Evolutionary conservation across 495 filamentous ascomycete species (phyloP).

Genomic region (Trichoderma asperelloides): DNA sequence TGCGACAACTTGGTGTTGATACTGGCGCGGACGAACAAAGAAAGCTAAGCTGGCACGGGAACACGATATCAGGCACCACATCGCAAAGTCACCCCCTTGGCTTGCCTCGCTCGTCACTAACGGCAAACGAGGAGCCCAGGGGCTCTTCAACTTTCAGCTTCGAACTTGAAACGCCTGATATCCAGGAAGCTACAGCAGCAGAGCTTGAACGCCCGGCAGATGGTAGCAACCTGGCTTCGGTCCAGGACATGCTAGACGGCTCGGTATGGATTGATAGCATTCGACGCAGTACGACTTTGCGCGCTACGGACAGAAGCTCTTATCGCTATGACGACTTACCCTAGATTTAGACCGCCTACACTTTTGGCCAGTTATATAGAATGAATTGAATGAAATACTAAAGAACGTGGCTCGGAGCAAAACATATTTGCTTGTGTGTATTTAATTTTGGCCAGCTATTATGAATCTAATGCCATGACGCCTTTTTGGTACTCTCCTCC

Average conservation of each 20-base stretch:
- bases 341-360: not conserved
- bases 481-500: no score
- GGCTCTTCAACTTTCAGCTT: constrained; percentile 33
- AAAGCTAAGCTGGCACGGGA: not conserved
- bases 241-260: constrained; percentile 67
- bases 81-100: constrained; percentile 31
- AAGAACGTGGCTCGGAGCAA: not conserved
- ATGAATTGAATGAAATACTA: not conserved
- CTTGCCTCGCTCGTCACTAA: constrained; percentile 22
- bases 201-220: constrained; percentile 19
- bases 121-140: not conserved
- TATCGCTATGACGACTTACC: constrained; percentile 9
- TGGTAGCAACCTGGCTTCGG: constrained; percentile 12
- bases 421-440: no score
- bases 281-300: constrained; percentile 74
- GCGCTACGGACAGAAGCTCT: constrained; percentile 33
- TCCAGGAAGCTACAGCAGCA: constrained; percentile 35
- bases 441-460: no score
- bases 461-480: no score
- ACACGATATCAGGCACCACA: not conserved
- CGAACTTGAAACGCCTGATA: constrained; percentile 27
- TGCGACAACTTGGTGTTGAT: constrained; percentile 6
- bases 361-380: not conserved
- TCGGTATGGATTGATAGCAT: constrained; percentile 92
- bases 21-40: not conserved